phyloP scores from a whole-genome alignment of 2,329 filamentous ascomycete species.

The Epichloe bromicola region DNA sequence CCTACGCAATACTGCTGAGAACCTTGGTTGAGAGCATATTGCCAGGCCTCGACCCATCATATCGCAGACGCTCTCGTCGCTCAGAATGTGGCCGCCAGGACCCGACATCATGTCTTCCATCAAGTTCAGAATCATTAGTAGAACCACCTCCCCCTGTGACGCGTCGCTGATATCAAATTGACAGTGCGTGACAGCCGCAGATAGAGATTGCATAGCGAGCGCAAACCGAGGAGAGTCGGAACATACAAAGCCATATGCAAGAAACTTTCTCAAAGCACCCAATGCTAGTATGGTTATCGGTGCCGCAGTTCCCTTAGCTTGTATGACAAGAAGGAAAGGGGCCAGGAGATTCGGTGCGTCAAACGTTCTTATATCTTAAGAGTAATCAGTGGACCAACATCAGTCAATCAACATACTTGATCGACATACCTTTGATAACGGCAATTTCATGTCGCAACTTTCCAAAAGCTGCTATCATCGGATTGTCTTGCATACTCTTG shows the following conservation, averaged over 20 bases:
- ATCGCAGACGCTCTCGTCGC: constrained; percentile 94
- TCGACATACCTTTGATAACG: constrained; percentile 56
- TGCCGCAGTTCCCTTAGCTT: constrained; percentile 89
- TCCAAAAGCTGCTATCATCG: constrained; percentile 88
- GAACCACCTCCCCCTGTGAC: constrained; percentile 91
- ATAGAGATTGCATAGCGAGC: constrained; percentile 86
- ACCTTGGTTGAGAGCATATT: constrained; percentile 87
- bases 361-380: constrained; percentile 70
- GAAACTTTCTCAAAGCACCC: constrained; percentile 89
- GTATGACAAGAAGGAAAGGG: constrained; percentile 92
- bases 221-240: constrained; percentile 74
- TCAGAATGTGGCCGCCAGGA: constrained; percentile 82
- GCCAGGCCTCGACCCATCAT: constrained; percentile 98
- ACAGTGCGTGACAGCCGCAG: constrained; percentile 91
- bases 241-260: constrained; percentile 85
- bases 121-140: constrained; percentile 84
- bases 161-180: constrained; percentile 95
- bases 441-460: constrained; percentile 79
- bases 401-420: neutral
- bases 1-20: constrained; percentile 79
- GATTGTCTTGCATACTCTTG: constrained; percentile 95
- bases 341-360: constrained; percentile 82
- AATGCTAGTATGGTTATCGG: constrained; percentile 92
- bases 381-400: neutral
- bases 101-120: constrained; percentile 99